A percentile compares a stretch with the other conserved stretches of the same genome.
Conservation (phyloP, 2,329 filamentous ascomycete species). For the Pseudogymnoascus sp. region DNA sequence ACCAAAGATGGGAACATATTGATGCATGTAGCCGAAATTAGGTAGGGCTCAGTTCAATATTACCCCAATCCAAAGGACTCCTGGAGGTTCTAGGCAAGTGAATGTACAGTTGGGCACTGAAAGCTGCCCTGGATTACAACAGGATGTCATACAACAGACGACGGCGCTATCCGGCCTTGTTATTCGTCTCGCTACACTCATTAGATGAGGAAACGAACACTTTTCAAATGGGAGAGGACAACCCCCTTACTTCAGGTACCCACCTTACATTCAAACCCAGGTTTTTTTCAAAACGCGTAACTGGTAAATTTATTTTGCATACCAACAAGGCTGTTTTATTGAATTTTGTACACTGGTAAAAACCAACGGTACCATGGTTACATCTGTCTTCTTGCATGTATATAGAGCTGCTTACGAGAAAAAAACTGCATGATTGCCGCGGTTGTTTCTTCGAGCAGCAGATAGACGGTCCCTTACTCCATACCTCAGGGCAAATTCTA, state of each 20-base stretch:
- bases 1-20: background rate
- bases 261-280: background rate
- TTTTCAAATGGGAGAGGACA: background rate
- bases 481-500: no score
- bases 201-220: background rate
- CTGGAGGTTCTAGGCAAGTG: background rate
- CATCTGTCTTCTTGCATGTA: background rate
- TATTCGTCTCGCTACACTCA: background rate
- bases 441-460: no score
- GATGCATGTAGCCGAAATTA: background rate
- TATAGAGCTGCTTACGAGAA: background rate
- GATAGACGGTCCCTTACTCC: no score
- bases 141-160: background rate
- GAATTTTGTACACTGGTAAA: background rate
- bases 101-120: background rate
- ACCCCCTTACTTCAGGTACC: background rate
- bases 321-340: background rate
- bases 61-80: background rate
- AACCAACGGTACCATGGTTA: background rate
- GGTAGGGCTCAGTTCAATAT: background rate
- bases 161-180: background rate
- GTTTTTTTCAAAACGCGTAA: background rate
- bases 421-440: no score
- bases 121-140: background rate
- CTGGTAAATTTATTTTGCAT: background rate